Evolutionary conservation across 306 rosid species (phyloP), one percentile per base, ranked within the genome.

Genomic region (Pueraria montana): DNA sequence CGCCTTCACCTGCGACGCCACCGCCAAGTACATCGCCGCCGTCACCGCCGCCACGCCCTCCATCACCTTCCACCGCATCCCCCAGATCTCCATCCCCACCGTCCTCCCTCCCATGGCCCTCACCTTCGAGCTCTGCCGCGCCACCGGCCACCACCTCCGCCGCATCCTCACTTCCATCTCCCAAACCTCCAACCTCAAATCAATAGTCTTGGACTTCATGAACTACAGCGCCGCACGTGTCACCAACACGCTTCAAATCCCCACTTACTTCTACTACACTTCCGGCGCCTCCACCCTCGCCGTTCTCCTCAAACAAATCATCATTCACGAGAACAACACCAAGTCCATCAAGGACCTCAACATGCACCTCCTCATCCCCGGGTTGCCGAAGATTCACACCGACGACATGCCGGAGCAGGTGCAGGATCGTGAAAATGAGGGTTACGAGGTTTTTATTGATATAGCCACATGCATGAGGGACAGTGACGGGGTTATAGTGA

Each of bases 151-250:
- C 5, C 40, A 64, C 30, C 16, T 82, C 4, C 76, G 6, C 38
- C 62, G 59, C 4, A 10, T 17, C 21, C 48, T 82, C 48, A 9
- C 2, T 12, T 62, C 74, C 18, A 46, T 82, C 8, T 34, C 85
- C 6, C n/a, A 63, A 38, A 21, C 63, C 36, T n/a, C 78, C 0
- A 61, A 59, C 27, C 46, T 62, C 34, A 62, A 71, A 21, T 93
- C 86, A 0, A 13, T 88, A 40, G 48, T 88, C 46, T 4, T 88
- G 21, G 90, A 90, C 23, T 82, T 84, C 78, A 64, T 91, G 62
- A 84, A 90, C 83, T 42, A 21, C 24, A 7, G 1, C 3, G 53
- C 83, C 3, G 24, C 56, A 1, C 18, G 71, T 3, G 88, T 84
- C 20, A 48, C 87, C 1, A 0, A 12, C 9, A 4, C 61, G 4